Evolutionary conservation across 1,139 yeast species (phyloP).

Genomic region (Kurtzmaniella quercitrusa): DNA sequence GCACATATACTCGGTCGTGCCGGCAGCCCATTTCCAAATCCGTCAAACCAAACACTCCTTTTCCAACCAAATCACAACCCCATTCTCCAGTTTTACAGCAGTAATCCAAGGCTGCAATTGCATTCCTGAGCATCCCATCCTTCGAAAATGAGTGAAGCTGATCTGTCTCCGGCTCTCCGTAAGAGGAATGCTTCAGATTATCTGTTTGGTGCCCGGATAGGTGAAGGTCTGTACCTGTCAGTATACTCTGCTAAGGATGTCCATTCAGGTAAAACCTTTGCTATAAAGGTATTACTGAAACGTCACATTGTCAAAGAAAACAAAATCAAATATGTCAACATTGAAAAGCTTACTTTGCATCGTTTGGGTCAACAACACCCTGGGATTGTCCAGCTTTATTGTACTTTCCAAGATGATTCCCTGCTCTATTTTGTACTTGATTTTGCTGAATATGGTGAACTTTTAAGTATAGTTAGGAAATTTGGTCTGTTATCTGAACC

Average conservation of each 20-base stretch:
- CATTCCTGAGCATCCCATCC: no score
- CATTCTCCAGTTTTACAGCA: no score
- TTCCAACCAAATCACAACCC: neutral
- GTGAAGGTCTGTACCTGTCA: slow-evolving; percentile 81
- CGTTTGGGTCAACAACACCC: slow-evolving; percentile 62
- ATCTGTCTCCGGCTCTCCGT: neutral
- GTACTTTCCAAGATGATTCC: slow-evolving; percentile 74
- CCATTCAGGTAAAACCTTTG: slow-evolving; percentile 55
- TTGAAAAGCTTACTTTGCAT: slow-evolving; percentile 72
- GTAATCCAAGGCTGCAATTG: no score
- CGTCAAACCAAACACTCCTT: neutral
- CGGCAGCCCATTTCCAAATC: neutral
- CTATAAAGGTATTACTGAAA: slow-evolving; percentile 71
- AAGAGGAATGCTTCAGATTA: slow-evolving; percentile 58
- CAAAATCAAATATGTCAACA: slow-evolving; percentile 74
- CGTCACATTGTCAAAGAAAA: slow-evolving; percentile 74
- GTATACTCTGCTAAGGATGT: slow-evolving; percentile 66
- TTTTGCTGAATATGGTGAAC: slow-evolving; percentile 78
- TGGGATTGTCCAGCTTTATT: slow-evolving; percentile 68
- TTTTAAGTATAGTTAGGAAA: slow-evolving; percentile 64
- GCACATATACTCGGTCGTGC: neutral
- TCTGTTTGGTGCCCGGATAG: slow-evolving; percentile 65
- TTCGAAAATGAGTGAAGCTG: neutral
- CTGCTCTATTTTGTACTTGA: slow-evolving; percentile 71
- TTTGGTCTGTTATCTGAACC: slow-evolving; percentile 76